Evolutionary conservation across 495 filamentous ascomycete species (phyloP), one percentile per base, ranked within the genome.

Genomic region (Talaromyces liani): DNA sequence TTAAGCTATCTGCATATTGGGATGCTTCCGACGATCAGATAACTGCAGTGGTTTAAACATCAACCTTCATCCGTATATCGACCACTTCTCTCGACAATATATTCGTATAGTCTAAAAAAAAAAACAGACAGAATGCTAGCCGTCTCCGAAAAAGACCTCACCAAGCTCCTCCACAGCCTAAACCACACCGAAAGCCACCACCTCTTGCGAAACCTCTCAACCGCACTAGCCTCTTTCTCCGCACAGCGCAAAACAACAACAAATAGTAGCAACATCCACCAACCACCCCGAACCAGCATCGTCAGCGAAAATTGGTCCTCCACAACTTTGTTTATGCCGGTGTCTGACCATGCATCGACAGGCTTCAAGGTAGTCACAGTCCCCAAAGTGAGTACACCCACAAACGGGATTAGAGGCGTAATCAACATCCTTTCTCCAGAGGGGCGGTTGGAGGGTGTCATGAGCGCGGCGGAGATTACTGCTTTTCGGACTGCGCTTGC

Each of bases 401-500:
- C 27, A 25, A 58, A 36, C 18, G 56, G 24, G 16, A 72, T 76
- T 60, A 85, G 83, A 33, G 93, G 91, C 45, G 87, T 88, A 27
- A 82, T 97, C 58, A 96, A 92, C 54, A 79, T 98, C 22, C 87
- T 95, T 66, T 82, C 81, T 64, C 78, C 82, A 8, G 68, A 82
- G 7, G 93, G 94, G 62, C 75, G 78, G 6, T 86, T 93, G 1
- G 77, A 87, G 14, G 94, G 90, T 22, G 82, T 98, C 59, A 76
- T 98, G 47, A 88, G 91, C 69, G 94, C 94, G 25, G 84, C 86
- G 65, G 90, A 92, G 61, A 74, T 97, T 9, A 98, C 94, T 2
- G 93, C 91, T 6, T 98, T 97, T 75, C 90, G 94, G 66, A 98
- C 94, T 2, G 94, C 94, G 0, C 82, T 98, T 9, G 88, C 90